Evolutionary conservation across 495 filamentous ascomycete species (phyloP).

Genomic region (Penicillium chermesinum): DNA sequence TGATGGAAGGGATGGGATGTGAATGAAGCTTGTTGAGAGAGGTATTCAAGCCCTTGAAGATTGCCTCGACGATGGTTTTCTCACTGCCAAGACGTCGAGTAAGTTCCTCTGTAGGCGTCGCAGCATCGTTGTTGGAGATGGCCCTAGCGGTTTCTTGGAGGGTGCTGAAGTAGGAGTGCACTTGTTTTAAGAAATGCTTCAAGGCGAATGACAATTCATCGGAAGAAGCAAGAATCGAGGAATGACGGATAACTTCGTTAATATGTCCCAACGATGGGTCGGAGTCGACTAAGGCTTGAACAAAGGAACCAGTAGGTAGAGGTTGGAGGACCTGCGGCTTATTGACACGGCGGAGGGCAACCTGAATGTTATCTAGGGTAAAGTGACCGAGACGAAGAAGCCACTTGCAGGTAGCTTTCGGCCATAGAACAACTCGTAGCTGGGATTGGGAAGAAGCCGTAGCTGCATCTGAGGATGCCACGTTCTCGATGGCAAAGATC

Average conservation of each 20-base stretch:
- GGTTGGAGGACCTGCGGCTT: conserved; percentile 40
- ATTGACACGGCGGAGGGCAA: conserved; percentile 47
- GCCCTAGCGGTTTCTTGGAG: conserved; percentile 30
- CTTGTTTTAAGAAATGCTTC: conserved; percentile 36
- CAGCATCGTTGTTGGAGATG: conserved; percentile 27
- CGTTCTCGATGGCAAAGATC: conserved; percentile 44
- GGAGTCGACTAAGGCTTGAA: conserved; percentile 52
- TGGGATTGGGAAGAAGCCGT: conserved; percentile 24
- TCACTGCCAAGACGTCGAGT: conserved; percentile 25
- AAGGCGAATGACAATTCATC: conserved; percentile 42
- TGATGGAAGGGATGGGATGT: conserved; percentile 52
- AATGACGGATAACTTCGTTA: conserved; percentile 46
- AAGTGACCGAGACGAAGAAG: conserved; percentile 60
- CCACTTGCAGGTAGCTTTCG: conserved; percentile 51
- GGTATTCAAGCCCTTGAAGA: conserved; percentile 37
- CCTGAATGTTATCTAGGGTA: conserved; percentile 55
- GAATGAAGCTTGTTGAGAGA: conserved; percentile 59
- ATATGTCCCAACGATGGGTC: conserved; percentile 59
- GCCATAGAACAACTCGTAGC: conserved; percentile 49
- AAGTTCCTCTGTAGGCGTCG: conserved; percentile 18
- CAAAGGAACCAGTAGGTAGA: conserved; percentile 53
- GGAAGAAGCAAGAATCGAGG: conserved; percentile 31
- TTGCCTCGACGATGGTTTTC: conserved; percentile 24
- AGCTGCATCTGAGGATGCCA: conserved; percentile 11
- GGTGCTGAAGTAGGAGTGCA: conserved; percentile 27